Conservation (phyloP, 768 basidiomycete species). For the Tricholoma matsutake region DNA sequence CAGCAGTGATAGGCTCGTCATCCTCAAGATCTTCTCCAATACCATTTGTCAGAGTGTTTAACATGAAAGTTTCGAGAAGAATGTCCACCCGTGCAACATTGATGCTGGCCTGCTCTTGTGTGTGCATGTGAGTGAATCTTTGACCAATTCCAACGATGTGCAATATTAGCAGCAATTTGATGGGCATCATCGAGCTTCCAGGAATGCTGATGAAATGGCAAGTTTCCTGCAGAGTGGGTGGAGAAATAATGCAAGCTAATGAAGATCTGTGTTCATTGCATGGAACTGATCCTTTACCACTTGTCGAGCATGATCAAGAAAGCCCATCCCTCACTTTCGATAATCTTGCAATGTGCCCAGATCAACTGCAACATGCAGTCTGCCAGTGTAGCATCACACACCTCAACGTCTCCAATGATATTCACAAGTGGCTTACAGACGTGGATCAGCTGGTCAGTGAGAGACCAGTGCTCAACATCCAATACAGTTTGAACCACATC, state of each 20-base stretch:
- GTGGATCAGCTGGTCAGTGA: slow-evolving; percentile 24
- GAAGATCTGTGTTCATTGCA: neutral
- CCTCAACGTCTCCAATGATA: slow-evolving; percentile 30
- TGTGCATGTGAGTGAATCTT: no score
- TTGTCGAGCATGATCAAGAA: neutral
- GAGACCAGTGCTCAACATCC: slow-evolving; percentile 19
- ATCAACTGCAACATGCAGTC: no score
- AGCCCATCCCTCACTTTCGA: slow-evolving; percentile 6
- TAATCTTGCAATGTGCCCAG: slow-evolving; percentile 11
- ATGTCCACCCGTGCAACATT: no score
- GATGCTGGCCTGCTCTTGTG: no score
- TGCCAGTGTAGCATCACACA: slow-evolving; percentile 26
- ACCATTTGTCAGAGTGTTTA: neutral
- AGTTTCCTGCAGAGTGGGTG: no score
- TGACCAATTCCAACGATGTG: no score
- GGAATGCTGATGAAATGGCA: no score
- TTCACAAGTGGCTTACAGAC: slow-evolving; percentile 32
- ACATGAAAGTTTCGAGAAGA: no score
- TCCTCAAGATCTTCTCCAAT: neutral
- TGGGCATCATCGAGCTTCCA: no score
- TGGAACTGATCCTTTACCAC: neutral
- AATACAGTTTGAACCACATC: slow-evolving; percentile 23
- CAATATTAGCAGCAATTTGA: no score
- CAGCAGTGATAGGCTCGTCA: neutral
- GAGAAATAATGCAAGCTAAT: no score